Conservation (phyloP, 179 eudicot genomes). For the Spergularia azorica region DNA sequence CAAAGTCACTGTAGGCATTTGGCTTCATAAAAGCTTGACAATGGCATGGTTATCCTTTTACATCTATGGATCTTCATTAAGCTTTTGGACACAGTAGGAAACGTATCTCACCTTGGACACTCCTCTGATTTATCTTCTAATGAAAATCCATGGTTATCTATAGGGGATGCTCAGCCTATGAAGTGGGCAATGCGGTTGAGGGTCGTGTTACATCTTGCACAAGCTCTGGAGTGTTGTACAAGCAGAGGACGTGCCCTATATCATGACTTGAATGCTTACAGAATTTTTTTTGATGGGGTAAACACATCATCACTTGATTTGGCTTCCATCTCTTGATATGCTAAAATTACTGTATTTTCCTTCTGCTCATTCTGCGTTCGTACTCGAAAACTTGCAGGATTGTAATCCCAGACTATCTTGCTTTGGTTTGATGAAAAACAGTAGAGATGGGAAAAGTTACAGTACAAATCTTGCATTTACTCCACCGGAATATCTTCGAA, state of each 20-base stretch:
- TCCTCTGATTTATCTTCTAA: background rate
- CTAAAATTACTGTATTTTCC: background rate
- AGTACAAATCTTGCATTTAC: constrained; percentile 65
- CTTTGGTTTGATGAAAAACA: constrained; percentile 69
- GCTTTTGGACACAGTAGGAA: background rate
- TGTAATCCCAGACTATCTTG: constrained; percentile 64
- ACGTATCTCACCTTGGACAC: background rate
- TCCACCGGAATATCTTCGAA: constrained; percentile 60
- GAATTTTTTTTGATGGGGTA: constrained; percentile 62
- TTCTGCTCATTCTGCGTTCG: background rate
- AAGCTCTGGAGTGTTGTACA: constrained; percentile 52
- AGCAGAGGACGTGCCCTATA: constrained; percentile 53
- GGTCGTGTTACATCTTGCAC: constrained; percentile 52
- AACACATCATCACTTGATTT: constrained; percentile 5
- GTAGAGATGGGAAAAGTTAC: constrained; percentile 61
- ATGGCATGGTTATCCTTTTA: background rate
- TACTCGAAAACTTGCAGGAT: constrained; percentile 41
- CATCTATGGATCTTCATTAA: background rate
- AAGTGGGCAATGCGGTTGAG: constrained; percentile 61
- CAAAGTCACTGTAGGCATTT: background rate
- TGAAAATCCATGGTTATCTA: background rate
- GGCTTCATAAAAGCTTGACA: background rate
- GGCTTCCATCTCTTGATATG: background rate
- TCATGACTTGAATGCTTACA: constrained; percentile 58
- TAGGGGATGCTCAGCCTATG: constrained; percentile 64